Conservation (phyloP, 2,329 filamentous ascomycete genomes). For the Zalaria obscura region DNA sequence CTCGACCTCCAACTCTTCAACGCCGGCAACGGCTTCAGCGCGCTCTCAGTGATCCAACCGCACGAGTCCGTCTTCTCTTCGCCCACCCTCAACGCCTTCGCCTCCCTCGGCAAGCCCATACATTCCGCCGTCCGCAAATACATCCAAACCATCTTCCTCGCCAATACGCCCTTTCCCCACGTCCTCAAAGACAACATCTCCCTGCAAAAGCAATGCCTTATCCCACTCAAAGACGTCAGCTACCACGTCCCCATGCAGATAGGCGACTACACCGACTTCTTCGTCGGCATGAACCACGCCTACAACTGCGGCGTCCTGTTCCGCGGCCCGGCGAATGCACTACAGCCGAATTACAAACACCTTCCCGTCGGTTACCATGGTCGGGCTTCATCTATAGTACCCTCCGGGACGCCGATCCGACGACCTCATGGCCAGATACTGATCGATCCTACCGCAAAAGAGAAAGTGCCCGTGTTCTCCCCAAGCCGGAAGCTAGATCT, state of each 20-base stretch:
- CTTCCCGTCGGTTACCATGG: constrained; percentile 74
- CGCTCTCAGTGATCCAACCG: constrained; percentile 40
- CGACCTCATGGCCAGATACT: constrained; percentile 65
- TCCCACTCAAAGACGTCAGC: constrained; percentile 44
- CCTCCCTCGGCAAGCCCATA: constrained; percentile 51
- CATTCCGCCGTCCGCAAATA: constrained; percentile 56
- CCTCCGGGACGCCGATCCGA: constrained; percentile 59
- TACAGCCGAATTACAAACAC: constrained; percentile 71
- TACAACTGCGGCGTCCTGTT: constrained; percentile 60
- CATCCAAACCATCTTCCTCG: constrained; percentile 52
- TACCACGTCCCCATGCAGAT: constrained; percentile 65
- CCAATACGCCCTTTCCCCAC: constrained; percentile 43
- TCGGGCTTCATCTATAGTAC: constrained; percentile 58
- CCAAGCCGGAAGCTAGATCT: constrained; percentile 58
- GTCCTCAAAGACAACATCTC: constrained; percentile 48
- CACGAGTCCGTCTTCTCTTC: constrained; percentile 49
- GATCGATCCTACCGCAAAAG: constrained; percentile 44
- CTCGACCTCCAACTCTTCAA: constrained; percentile 55
- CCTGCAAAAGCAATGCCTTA: constrained; percentile 42
- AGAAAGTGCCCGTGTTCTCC: constrained; percentile 48
- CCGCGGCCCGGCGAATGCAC: constrained; percentile 54
- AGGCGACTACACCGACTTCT: constrained; percentile 78
- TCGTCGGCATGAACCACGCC: constrained; percentile 66
- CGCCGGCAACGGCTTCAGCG: constrained; percentile 43
- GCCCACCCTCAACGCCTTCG: constrained; percentile 58